A percentile compares a stretch with the other conserved stretches of the same genome.
phyloP scores from a whole-genome alignment of 2,329 filamentous ascomycete species.

The Stachybotrys elegans region DNA sequence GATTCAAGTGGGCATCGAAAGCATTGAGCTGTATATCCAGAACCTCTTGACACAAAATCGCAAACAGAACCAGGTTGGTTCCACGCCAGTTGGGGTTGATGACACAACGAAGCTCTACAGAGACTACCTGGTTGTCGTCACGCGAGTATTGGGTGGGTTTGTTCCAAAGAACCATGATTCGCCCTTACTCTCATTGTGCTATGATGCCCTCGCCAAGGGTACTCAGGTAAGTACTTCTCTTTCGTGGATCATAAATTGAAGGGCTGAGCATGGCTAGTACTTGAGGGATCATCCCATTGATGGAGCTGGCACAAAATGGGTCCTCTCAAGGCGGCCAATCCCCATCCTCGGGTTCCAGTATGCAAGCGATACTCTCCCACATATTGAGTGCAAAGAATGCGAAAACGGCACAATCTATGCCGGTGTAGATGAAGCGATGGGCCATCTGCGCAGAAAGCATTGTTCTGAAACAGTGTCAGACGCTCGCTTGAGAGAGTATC shows the following conservation, averaged over 20 bases:
- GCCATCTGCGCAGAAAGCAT: slow-evolving; percentile 3
- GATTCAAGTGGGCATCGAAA: not conserved
- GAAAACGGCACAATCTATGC: not conserved
- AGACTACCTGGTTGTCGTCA: not conserved
- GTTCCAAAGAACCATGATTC: not conserved
- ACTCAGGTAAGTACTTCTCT: not conserved
- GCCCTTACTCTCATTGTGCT: slow-evolving; percentile 1
- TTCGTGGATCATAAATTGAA: not conserved
- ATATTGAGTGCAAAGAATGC: slow-evolving; percentile 1
- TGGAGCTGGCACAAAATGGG: not conserved
- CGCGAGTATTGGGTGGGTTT: slow-evolving; percentile 1
- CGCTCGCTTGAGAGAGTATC: slow-evolving; percentile 1
- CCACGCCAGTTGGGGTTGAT: not conserved
- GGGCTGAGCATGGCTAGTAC: not conserved
- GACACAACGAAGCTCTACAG: not conserved
- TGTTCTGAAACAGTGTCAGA: slow-evolving; percentile 5
- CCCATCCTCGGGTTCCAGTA: slow-evolving; percentile 3
- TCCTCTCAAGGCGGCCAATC: not conserved
- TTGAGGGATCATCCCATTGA: not conserved
- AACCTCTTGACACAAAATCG: not conserved
- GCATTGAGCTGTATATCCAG: slow-evolving; percentile 2
- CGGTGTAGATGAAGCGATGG: slow-evolving; percentile 2
- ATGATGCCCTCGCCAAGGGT: slow-evolving; percentile 2
- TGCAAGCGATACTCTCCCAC: not conserved
- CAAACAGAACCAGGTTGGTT: not conserved